These are phyloP conservation scores for Cladosporium sp. DNA, from an alignment of 2,329 filamentous ascomycete genomes.

Conservation along the genomic window DNA sequence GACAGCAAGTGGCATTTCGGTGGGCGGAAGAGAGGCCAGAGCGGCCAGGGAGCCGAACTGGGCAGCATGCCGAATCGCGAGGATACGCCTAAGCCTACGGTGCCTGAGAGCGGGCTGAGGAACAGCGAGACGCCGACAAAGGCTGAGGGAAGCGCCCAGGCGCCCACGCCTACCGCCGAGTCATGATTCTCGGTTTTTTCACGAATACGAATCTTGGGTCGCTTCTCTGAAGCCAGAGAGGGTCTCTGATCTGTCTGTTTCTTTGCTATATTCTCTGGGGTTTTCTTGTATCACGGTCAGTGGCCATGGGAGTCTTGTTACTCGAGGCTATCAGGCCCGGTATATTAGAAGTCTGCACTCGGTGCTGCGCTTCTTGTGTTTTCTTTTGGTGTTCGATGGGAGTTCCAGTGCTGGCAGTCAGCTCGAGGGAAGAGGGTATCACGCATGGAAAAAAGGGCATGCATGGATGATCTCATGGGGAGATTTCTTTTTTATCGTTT, in stretches of 20 bases:
- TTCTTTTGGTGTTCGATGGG: neutral
- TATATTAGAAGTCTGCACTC: neutral
- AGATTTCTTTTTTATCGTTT: too few species aligned
- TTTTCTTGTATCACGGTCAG: too few species aligned
- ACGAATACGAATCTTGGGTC: constrained; percentile 29
- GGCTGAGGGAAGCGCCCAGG: constrained; percentile 20
- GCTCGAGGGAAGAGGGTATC: too few species aligned
- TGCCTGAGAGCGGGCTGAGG: constrained; percentile 21
- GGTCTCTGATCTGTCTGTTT: constrained; percentile 11
- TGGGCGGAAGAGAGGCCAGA: constrained; percentile 68
- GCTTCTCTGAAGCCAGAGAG: constrained; percentile 22
- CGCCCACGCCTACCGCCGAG: constrained; percentile 14
- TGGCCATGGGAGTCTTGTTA: too few species aligned
- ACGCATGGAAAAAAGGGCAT: too few species aligned
- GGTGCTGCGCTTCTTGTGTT: neutral
- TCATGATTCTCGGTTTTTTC: constrained; percentile 13
- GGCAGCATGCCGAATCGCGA: constrained; percentile 51
- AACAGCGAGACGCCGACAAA: constrained; percentile 13
- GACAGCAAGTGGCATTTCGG: constrained; percentile 52
- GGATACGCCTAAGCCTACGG: constrained; percentile 20
- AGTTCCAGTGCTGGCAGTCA: too few species aligned
- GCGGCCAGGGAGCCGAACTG: constrained; percentile 67
- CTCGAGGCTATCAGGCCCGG: constrained; percentile 1
- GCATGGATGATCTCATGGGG: too few species aligned
- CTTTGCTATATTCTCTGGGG: neutral